phyloP scores from a whole-genome alignment of 257 asterid species.

The Plantago elongata region DNA sequence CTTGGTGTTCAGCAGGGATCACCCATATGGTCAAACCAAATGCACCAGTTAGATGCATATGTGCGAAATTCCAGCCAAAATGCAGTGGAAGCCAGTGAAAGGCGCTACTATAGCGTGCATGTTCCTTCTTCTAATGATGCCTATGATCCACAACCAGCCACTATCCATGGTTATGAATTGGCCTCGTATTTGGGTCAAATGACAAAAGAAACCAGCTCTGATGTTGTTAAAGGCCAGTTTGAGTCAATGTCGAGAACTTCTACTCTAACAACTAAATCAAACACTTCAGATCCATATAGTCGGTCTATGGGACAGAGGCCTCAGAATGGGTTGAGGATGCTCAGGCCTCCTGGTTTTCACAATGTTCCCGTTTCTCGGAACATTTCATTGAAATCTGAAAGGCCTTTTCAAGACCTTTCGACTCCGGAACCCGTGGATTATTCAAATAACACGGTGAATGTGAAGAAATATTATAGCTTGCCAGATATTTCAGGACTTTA shows the following conservation, averaged over 20 bases:
- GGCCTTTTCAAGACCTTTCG: constrained; percentile 37
- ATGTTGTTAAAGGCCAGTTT: constrained; percentile 26
- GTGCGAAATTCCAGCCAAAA: constrained; percentile 36
- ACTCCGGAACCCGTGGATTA: constrained; percentile 48
- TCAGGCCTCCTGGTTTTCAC: constrained; percentile 87
- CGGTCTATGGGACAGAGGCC: constrained; percentile 52
- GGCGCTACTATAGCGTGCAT: constrained; percentile 77
- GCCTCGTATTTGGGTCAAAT: constrained; percentile 41
- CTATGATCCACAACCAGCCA: constrained; percentile 79
- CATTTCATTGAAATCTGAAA: constrained; percentile 58
- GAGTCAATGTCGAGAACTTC: constrained; percentile 36
- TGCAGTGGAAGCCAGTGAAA: constrained; percentile 57
- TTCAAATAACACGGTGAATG: constrained; percentile 32
- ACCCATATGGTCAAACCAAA: constrained; percentile 40
- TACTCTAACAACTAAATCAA: constrained; percentile 33
- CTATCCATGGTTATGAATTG: constrained; percentile 73
- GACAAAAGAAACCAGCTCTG: constrained; percentile 34
- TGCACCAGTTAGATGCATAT: constrained; percentile 42
- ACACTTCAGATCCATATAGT: constrained; percentile 36
- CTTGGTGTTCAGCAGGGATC: constrained; percentile 43
- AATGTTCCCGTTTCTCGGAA: constrained; percentile 67
- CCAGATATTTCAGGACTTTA: constrained; percentile 86
- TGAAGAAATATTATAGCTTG: constrained; percentile 76
- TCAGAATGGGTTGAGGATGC: constrained; percentile 47
- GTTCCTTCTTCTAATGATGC: constrained; percentile 59